Evolutionary conservation across 495 filamentous ascomycete species (phyloP).

Genomic region (Daldinia childiae): DNA sequence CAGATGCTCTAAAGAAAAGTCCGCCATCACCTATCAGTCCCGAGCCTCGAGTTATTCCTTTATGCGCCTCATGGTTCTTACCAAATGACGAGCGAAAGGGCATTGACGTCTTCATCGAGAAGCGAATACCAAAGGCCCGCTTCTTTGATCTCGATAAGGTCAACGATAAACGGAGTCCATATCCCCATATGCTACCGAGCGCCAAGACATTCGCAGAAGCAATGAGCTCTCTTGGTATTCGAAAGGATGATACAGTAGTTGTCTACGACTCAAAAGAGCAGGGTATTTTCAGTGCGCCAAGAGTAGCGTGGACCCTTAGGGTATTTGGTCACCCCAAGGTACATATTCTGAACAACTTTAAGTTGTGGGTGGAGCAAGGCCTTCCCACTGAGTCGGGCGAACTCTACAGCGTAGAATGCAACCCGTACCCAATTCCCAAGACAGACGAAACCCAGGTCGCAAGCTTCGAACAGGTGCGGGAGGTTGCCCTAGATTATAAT

Average conservation of each 20-base stretch:
- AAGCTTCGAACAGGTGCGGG: conserved; percentile 79
- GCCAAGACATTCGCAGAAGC: conserved; percentile 81
- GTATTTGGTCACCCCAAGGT: conserved; percentile 92
- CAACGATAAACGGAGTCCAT: conserved; percentile 85
- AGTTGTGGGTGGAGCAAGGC: conserved; percentile 83
- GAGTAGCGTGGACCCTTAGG: conserved; percentile 90
- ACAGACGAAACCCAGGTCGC: conserved; percentile 60
- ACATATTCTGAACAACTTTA: conserved; percentile 94
- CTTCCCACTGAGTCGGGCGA: conserved; percentile 82
- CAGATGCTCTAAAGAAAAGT: conserved; percentile 79
- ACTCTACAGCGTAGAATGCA: conserved; percentile 67
- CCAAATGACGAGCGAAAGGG: conserved; percentile 89
- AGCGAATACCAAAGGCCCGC: conserved; percentile 84
- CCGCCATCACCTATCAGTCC: conserved; percentile 76
- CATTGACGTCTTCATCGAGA: conserved; percentile 74
- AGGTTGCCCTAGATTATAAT: conserved; percentile 74
- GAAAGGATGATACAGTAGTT: conserved; percentile 84
- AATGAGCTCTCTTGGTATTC: conserved; percentile 88
- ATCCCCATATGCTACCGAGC: conserved; percentile 96
- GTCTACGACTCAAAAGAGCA: conserved; percentile 90
- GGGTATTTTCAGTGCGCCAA: conserved; percentile 92
- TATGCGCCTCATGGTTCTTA: conserved; percentile 96
- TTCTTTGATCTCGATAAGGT: conserved; percentile 96
- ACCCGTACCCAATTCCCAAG: conserved; percentile 63
- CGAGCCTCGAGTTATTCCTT: conserved; percentile 80